Percentiles rank a stretch among this genome's conserved stretches.
Evolutionary conservation across 1,139 yeast species (phyloP).

Genomic region (Suhomyces coccinellae): DNA sequence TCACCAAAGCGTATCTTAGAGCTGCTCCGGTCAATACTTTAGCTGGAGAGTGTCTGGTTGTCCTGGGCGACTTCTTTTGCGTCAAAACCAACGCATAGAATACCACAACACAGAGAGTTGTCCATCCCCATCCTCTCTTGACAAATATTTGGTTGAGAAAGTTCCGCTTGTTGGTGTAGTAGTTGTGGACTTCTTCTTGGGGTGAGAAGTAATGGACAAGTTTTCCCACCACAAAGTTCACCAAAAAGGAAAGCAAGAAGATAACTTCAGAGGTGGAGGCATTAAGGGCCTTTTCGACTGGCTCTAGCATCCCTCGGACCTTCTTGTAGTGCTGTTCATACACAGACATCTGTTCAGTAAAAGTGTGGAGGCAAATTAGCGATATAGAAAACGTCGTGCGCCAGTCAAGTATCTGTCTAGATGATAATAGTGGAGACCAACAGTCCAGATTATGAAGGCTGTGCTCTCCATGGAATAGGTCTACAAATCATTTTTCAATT

Average conservation of each 20-base stretch:
- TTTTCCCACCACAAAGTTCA: constrained; percentile 35
- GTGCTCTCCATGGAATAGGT: too few species aligned
- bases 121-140: constrained; percentile 94
- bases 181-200: constrained; percentile 45
- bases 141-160: constrained; percentile 73
- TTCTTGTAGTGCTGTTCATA: constrained; percentile 24
- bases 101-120: constrained; percentile 43
- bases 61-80: background rate
- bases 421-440: too few species aligned
- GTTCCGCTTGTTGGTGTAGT: constrained; percentile 64
- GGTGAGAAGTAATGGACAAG: constrained; percentile 36
- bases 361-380: constrained; percentile 1
- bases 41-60: background rate
- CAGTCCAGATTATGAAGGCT: too few species aligned
- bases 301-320: constrained; percentile 6
- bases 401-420: background rate
- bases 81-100: constrained; percentile 26
- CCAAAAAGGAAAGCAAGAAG: constrained; percentile 31
- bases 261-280: constrained; percentile 24
- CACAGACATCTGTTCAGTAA: constrained; percentile 11
- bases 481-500: too few species aligned
- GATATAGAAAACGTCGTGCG: background rate
- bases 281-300: constrained; percentile 12
- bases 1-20: constrained; percentile 49
- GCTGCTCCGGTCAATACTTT: constrained; percentile 21